phyloP scores from a whole-genome alignment of 1,139 yeast species.

The Pichia sp. region DNA sequence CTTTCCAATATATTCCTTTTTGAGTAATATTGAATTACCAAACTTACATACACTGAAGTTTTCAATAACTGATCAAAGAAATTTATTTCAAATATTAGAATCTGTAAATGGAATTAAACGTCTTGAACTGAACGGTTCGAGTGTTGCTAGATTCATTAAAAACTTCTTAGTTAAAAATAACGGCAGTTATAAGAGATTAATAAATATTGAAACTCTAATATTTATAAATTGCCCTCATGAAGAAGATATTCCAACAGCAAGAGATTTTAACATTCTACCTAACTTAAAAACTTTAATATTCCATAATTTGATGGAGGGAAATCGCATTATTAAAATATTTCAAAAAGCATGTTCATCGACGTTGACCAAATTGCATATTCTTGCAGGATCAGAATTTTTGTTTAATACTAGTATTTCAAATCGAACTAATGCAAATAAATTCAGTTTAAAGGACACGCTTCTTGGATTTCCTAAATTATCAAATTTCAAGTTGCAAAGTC shows the following conservation, averaged over 20 bases:
- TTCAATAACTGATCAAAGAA: too few relatives aligned
- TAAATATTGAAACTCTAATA: not conserved
- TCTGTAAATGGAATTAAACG: not conserved
- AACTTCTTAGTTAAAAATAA: not conserved
- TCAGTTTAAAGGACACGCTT: not conserved
- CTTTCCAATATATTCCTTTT: not conserved
- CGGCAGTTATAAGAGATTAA: not conserved
- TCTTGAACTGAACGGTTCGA: not conserved
- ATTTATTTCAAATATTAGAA: not conserved
- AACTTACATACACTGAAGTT: not conserved
- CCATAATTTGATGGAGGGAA: not conserved
- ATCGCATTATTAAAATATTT: too few relatives aligned
- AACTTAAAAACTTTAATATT: not conserved
- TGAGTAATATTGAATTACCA: not conserved
- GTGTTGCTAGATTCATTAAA: not conserved
- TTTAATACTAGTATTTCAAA: too few relatives aligned
- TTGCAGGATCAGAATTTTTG: too few relatives aligned
- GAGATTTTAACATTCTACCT: not conserved
- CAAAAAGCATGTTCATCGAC: too few relatives aligned
- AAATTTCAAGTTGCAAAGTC: not conserved
- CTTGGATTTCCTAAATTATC: not conserved
- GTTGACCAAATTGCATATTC: too few relatives aligned
- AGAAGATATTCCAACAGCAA: too few relatives aligned
- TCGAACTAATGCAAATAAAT: too few relatives aligned
- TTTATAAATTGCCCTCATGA: not conserved